A percentile compares a stretch with the other conserved stretches of the same genome.
These are phyloP conservation scores for Brassica carinata DNA, from an alignment of 345 rosid genomes.

Conservation along the genomic window DNA sequence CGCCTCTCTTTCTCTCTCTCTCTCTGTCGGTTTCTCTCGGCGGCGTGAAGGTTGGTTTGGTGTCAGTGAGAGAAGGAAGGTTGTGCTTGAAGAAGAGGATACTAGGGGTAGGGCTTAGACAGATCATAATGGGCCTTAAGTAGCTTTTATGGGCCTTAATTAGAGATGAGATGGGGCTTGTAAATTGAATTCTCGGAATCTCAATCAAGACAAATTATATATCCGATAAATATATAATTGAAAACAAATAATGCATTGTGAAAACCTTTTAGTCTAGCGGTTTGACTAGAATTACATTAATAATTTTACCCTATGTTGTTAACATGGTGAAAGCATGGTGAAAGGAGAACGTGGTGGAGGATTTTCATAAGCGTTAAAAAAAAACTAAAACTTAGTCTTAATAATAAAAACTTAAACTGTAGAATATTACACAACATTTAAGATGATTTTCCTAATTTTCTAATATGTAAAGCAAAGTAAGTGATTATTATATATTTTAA, in stretches of 20 bases:
- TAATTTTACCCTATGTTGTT: no score
- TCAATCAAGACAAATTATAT: not conserved
- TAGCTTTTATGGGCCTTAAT: constrained; percentile 21
- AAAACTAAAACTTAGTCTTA: no score
- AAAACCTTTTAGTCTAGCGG: no score
- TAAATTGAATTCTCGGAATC: not conserved
- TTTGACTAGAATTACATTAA: no score
- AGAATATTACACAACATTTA: no score
- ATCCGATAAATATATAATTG: not conserved
- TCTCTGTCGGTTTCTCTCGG: not conserved
- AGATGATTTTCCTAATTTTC: no score
- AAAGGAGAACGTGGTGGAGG: no score
- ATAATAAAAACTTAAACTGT: no score
- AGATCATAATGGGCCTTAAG: constrained; percentile 31
- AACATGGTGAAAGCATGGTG: no score
- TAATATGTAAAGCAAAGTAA: not conserved
- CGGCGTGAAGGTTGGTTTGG: constrained; percentile 33
- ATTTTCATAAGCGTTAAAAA: no score
- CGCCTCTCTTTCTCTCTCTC: constrained; percentile 10
- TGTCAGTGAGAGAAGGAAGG: not conserved
- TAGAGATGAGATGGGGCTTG: not conserved
- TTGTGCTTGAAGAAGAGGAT: not conserved
- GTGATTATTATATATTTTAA: not conserved
- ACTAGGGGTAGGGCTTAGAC: constrained; percentile 25
- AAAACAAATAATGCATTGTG: no score